Percentiles rank a stretch among this genome's conserved stretches.
These are phyloP conservation scores for Jatropha podagrica DNA, from an alignment of 441 rosid genomes.

Conservation along the genomic window DNA sequence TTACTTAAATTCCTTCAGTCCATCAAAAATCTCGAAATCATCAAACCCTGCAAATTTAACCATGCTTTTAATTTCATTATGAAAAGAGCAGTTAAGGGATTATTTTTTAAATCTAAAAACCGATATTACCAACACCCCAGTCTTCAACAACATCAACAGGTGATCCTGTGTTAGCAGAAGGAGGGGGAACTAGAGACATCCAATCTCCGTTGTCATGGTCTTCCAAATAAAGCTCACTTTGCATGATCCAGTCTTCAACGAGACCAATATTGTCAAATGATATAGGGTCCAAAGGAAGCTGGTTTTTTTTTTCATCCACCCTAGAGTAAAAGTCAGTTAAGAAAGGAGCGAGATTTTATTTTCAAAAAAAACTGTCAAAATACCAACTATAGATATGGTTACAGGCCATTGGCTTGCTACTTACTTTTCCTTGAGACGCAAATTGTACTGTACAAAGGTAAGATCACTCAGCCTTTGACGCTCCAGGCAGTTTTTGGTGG, in stretches of 20 bases:
- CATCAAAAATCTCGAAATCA: constrained; percentile 68
- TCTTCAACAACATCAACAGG: constrained; percentile 58
- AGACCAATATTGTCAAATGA: constrained; percentile 41
- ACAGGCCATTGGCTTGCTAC: constrained; percentile 20
- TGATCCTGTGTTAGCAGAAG: constrained; percentile 37
- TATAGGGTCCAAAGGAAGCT: constrained; percentile 46
- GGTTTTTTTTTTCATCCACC: constrained; percentile 38
- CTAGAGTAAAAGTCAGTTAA: constrained; percentile 26
- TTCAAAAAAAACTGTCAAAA: background rate
- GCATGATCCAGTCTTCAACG: constrained; percentile 76
- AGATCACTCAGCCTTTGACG: constrained; percentile 31
- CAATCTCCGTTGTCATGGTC: constrained; percentile 61
- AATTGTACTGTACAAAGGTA: constrained; percentile 36
- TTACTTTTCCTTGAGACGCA: constrained; percentile 35
- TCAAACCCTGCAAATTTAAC: constrained; percentile 59
- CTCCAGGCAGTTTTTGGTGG: constrained; percentile 42
- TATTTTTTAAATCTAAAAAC: constrained; percentile 8
- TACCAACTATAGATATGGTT: background rate
- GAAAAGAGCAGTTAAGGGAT: background rate
- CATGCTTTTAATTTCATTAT: constrained; percentile 1
- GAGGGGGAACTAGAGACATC: constrained; percentile 59
- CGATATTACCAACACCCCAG: constrained; percentile 53
- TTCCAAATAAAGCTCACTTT: constrained; percentile 45
- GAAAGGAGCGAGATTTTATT: constrained; percentile 7
- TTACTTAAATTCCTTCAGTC: constrained; percentile 40